These are phyloP conservation scores for Grosmannia penicillata DNA, from an alignment of 2,329 filamentous ascomycete genomes.

Conservation along the genomic window DNA sequence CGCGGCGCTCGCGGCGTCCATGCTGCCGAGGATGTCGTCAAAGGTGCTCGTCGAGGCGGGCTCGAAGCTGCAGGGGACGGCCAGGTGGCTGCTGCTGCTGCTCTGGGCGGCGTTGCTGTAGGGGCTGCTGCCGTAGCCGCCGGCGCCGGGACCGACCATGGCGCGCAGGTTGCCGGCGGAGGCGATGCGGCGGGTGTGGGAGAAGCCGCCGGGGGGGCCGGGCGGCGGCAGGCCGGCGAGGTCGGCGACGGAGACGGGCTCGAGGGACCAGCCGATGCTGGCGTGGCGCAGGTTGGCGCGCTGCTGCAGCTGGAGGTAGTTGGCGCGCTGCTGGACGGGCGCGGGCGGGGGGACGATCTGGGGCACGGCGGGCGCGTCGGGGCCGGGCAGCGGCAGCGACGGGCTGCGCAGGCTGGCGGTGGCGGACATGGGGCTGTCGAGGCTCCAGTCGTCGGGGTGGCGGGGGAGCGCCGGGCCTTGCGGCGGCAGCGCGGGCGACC, in stretches of 20 bases:
- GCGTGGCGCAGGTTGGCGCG: constrained; percentile 15
- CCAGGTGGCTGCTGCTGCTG: not conserved
- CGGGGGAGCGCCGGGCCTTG: too few species aligned
- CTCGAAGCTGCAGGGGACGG: not conserved
- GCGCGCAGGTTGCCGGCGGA: constrained; percentile 12
- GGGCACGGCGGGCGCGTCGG: not conserved
- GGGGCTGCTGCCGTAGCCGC: not conserved
- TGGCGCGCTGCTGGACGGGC: constrained; percentile 6
- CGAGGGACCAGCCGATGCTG: constrained; percentile 20
- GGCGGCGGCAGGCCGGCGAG: not conserved
- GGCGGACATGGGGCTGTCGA: too few species aligned
- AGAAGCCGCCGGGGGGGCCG: constrained; percentile 2
- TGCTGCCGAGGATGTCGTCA: constrained; percentile 21
- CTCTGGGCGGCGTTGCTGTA: not conserved
- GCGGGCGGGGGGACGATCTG: not conserved
- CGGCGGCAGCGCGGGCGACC: too few species aligned
- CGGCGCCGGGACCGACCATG: too few species aligned
- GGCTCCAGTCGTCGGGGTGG: too few species aligned
- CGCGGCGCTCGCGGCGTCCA: constrained; percentile 13
- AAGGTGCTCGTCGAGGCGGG: constrained; percentile 14
- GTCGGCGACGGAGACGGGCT: constrained; percentile 14
- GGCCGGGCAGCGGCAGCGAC: not conserved
- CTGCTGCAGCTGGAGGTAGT: constrained; percentile 8
- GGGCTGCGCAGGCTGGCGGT: too few species aligned
- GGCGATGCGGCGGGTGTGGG: constrained; percentile 8